Percentiles rank a stretch among this genome's conserved stretches.
phyloP scores from a whole-genome alignment of 805 yeast genomes.

The Lipomyces starkeyi region DNA sequence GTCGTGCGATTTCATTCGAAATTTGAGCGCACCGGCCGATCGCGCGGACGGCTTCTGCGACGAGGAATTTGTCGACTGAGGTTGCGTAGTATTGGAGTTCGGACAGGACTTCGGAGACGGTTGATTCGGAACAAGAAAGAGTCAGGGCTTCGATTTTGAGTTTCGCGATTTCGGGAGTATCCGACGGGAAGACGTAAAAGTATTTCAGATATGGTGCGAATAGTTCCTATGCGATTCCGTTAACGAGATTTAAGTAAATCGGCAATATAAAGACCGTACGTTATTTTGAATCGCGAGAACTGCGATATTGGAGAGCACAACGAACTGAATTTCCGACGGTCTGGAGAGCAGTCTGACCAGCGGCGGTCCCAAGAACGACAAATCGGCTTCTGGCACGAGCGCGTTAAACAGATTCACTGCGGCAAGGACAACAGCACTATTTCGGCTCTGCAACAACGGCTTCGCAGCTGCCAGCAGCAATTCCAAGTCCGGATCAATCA shows the following conservation, averaged over 20 bases:
- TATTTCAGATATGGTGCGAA: constrained; percentile 44
- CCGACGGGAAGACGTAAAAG: constrained; percentile 64
- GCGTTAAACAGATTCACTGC: constrained; percentile 61
- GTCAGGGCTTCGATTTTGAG: constrained; percentile 68
- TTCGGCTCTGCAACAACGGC: constrained; percentile 56
- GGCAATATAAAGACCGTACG: constrained; percentile 1
- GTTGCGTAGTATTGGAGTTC: constrained; percentile 68
- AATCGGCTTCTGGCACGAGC: constrained; percentile 62
- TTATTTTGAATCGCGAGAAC: constrained; percentile 41
- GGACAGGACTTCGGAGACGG: constrained; percentile 57
- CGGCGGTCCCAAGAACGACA: constrained; percentile 57
- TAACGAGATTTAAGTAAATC: constrained; percentile 29
- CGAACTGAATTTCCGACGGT: constrained; percentile 46
- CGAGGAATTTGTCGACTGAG: constrained; percentile 41
- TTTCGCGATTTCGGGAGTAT: constrained; percentile 52
- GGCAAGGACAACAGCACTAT: constrained; percentile 67
- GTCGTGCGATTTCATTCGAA: constrained; percentile 56
- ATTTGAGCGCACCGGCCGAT: constrained; percentile 65
- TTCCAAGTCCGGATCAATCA: constrained; percentile 60
- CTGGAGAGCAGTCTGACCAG: constrained; percentile 54
- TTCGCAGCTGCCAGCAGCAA: constrained; percentile 58
- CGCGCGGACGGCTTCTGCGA: constrained; percentile 61
- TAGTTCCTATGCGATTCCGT: constrained; percentile 40
- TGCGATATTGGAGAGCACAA: constrained; percentile 57
- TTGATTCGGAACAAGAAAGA: constrained; percentile 59